phyloP scores from a whole-genome alignment of 2,329 filamentous ascomycete species.

The Cladosporium colombiae region DNA sequence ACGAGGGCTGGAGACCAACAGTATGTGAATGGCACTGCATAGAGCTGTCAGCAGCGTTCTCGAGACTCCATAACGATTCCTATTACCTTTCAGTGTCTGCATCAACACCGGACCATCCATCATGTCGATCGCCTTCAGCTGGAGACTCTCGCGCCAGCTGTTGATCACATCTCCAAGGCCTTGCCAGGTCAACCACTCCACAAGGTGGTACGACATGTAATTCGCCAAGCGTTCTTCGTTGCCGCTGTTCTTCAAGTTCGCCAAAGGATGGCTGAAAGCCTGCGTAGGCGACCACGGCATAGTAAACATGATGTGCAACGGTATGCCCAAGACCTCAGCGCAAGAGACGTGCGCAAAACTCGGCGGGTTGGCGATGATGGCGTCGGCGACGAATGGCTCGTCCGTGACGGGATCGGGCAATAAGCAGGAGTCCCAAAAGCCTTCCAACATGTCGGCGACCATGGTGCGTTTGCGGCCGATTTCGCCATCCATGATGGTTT shows the following conservation, averaged over 20 bases:
- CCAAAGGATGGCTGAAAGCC: conserved; percentile 53
- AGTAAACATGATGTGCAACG: conserved; percentile 33
- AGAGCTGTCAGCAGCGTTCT: not conserved
- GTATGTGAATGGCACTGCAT: conserved; percentile 67
- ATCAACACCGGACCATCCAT: conserved; percentile 83
- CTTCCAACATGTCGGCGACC: conserved; percentile 36
- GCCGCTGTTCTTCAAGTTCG: conserved; percentile 41
- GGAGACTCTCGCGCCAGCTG: conserved; percentile 58
- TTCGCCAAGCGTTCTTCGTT: conserved; percentile 68
- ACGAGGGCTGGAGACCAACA: conserved; percentile 82
- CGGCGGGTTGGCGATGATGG: conserved; percentile 30
- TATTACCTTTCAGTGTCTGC: conserved; percentile 64
- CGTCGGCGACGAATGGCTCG: conserved; percentile 24
- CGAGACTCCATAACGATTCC: conserved; percentile 79
- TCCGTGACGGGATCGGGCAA: conserved; percentile 9
- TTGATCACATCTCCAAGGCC: conserved; percentile 87
- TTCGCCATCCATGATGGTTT: conserved; percentile 36
- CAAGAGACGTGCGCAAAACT: conserved; percentile 28
- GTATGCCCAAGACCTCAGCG: conserved; percentile 25
- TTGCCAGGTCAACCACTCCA: conserved; percentile 55
- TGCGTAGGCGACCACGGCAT: conserved; percentile 54
- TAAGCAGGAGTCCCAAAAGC: conserved; percentile 38
- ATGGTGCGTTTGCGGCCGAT: conserved; percentile 29
- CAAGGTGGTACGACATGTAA: conserved; percentile 78
- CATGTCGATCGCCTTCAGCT: conserved; percentile 73